These are phyloP conservation scores for Schizophyllum amplum DNA, from an alignment of 1,284 basidiomycete genomes.

Conservation along the genomic window DNA sequence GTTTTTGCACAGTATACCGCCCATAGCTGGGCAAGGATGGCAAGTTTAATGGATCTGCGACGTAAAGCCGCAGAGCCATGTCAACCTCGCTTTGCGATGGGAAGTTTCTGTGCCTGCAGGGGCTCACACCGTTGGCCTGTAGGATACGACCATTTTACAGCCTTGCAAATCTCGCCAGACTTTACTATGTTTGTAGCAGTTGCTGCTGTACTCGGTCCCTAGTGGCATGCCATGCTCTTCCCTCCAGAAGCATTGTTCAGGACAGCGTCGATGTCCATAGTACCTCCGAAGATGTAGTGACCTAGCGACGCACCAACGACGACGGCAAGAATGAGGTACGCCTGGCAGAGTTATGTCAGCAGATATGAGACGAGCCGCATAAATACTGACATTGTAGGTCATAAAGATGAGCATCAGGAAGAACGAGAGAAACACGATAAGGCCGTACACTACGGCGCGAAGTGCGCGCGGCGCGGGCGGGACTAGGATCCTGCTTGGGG, in stretches of 20 bases:
- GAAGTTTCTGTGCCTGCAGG: conserved; percentile 18
- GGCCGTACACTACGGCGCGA: conserved; percentile 59
- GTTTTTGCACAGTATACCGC: conserved; percentile 15
- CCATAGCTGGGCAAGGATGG: conserved; percentile 19
- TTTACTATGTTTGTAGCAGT: too few species aligned
- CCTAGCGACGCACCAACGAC: conserved; percentile 65
- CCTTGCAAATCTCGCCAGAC: too few species aligned
- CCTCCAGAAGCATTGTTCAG: conserved; percentile 33
- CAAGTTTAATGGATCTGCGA: conserved; percentile 21
- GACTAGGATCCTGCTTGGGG: conserved; percentile 31
- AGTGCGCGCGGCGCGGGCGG: conserved; percentile 43
- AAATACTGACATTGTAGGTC: conserved; percentile 67
- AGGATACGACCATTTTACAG: too few species aligned
- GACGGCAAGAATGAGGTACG: conserved; percentile 68
- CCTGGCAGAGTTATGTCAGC: conserved; percentile 32
- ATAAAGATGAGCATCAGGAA: conserved; percentile 86
- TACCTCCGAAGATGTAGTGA: conserved; percentile 60
- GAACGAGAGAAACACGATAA: conserved; percentile 65
- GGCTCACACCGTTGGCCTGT: conserved; percentile 11
- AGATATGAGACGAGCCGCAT: conserved; percentile 2
- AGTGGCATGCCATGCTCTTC: conserved; percentile 57
- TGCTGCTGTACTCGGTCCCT: conserved; percentile 7
- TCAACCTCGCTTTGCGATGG: conserved; percentile 19
- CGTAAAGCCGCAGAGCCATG: conserved; percentile 18
- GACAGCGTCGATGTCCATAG: conserved; percentile 49